Conservation (phyloP, 768 basidiomycete species). For the Cubamyces sp. region DNA sequence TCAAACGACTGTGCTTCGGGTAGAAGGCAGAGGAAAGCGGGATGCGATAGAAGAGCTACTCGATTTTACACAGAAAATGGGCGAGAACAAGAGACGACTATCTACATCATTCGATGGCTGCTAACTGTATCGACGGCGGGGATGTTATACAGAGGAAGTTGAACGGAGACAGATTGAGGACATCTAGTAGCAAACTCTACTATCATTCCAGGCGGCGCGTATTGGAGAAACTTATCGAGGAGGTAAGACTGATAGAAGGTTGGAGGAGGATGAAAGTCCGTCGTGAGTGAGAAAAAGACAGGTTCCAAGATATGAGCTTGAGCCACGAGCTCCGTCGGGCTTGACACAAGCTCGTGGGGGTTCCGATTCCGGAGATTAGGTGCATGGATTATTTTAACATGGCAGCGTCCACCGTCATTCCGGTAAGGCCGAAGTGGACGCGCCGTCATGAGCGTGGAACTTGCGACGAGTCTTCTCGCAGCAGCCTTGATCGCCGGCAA, state of each 20-base stretch:
- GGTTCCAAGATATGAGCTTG: not conserved
- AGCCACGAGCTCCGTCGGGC: not conserved
- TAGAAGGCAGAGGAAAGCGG: not conserved
- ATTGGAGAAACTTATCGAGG: not conserved
- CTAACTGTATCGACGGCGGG: not conserved
- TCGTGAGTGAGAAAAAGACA: not conserved
- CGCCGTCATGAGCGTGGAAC: not conserved
- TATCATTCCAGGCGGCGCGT: not conserved
- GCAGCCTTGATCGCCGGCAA: too few species aligned
- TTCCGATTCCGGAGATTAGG: slow-evolving; percentile 5
- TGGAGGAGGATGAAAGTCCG: not conserved
- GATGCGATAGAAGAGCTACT: slow-evolving; percentile 6
- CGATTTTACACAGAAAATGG: not conserved
- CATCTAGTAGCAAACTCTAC: slow-evolving; percentile 9
- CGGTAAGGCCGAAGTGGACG: not conserved
- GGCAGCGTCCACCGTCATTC: not conserved
- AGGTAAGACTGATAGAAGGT: not conserved
- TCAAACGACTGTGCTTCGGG: too few species aligned
- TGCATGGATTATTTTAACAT: slow-evolving; percentile 17
- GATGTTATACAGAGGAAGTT: slow-evolving; percentile 10
- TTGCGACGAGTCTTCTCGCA: too few species aligned
- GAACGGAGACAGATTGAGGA: not conserved
- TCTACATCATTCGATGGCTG: slow-evolving; percentile 9
- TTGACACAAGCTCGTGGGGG: not conserved
- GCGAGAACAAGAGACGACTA: slow-evolving; percentile 1